A percentile compares a stretch with the other conserved stretches of the same genome.
Evolutionary conservation across 2,329 filamentous ascomycete genomes (phyloP).

Genomic region (Aspergillus tamarii): DNA sequence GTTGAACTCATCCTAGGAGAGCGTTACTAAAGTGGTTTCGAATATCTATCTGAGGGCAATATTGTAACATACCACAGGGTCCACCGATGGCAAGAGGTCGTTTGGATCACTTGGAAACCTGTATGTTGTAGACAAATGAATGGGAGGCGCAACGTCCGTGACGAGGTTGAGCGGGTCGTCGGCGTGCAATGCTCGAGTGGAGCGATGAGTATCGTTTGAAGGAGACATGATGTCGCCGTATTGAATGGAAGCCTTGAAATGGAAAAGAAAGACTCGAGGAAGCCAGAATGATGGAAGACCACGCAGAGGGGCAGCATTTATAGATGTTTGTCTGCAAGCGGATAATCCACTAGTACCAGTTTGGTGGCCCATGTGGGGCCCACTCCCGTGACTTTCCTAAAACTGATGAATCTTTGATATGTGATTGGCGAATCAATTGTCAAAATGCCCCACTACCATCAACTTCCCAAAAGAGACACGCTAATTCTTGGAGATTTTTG

Average conservation of each 20-base stretch:
- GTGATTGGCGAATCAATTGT: background rate
- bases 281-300: background rate
- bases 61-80: conserved; percentile 51
- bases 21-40: background rate
- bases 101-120: conserved; percentile 74
- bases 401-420: no score
- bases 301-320: background rate
- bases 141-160: conserved; percentile 79
- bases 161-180: conserved; percentile 75
- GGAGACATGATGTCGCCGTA: conserved; percentile 22
- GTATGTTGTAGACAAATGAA: conserved; percentile 91
- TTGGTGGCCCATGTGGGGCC: no score
- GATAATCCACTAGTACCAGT: background rate
- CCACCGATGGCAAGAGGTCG: conserved; percentile 56
- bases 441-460: conserved; percentile 25
- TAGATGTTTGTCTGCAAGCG: background rate
- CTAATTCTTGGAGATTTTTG: background rate
- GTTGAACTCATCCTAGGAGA: conserved; percentile 20
- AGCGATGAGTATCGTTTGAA: conserved; percentile 20
- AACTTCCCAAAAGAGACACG: conserved; percentile 30
- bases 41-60: background rate
- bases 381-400: no score
- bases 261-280: background rate
- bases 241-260: background rate
- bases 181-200: conserved; percentile 73